phyloP scores from a whole-genome alignment of 1,139 yeast genomes.

The Protomyces arabidopsidicola region DNA sequence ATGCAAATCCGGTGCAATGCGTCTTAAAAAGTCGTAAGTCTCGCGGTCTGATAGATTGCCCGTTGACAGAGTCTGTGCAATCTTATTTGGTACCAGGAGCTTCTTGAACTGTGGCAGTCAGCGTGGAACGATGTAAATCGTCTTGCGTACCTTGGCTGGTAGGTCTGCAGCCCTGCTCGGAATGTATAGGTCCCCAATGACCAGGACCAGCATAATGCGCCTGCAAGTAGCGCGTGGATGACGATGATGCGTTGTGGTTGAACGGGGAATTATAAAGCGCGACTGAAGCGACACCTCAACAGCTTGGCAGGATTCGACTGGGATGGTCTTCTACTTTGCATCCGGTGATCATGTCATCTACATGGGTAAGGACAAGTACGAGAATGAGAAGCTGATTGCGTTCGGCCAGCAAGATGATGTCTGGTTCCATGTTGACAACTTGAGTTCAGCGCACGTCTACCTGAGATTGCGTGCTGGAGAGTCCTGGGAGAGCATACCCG shows the following conservation, averaged over 20 bases:
- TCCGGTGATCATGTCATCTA: conserved; percentile 41
- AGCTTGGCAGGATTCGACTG: background rate
- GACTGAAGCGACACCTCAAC: too few relatives aligned
- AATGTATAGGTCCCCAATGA: conserved; percentile 82
- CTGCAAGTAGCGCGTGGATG: background rate
- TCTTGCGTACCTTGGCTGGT: conserved; percentile 19
- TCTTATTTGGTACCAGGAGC: conserved; percentile 73
- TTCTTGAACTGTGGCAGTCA: conserved; percentile 53
- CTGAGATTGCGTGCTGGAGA: conserved; percentile 52
- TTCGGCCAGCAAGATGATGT: conserved; percentile 64
- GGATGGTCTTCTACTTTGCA: background rate
- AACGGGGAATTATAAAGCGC: too few relatives aligned
- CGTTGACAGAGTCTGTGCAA: conserved; percentile 74
- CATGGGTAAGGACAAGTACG: conserved; percentile 65
- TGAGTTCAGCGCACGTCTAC: conserved; percentile 79
- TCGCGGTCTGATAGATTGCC: conserved; percentile 75
- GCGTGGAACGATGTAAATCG: background rate
- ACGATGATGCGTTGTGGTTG: background rate
- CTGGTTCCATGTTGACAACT: conserved; percentile 82
- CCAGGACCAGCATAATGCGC: conserved; percentile 66
- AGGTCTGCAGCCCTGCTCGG: conserved; percentile 72
- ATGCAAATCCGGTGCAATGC: conserved; percentile 66
- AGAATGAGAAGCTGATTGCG: conserved; percentile 60
- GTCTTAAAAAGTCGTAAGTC: conserved; percentile 59
- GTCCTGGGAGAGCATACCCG: conserved; percentile 49